Evolutionary conservation across 208 protist genomes (phyloP).

Genomic region (Trypanosoma scelopori): DNA sequence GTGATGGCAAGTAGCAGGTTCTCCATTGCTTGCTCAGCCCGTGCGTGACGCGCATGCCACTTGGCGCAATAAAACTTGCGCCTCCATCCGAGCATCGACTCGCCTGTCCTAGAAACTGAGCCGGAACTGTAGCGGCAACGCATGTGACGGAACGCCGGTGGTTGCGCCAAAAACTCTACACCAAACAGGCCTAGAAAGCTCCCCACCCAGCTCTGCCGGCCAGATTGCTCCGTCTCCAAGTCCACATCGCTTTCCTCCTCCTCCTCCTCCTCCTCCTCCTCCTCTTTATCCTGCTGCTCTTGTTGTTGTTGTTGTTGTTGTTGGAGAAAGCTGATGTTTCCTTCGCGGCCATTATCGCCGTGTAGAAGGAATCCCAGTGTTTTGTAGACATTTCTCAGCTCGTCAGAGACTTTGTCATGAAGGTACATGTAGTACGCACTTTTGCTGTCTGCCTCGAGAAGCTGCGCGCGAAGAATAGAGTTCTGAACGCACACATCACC

Average conservation of each 20-base stretch:
- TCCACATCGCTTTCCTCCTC: no score
- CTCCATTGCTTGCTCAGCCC: conserved; percentile 6
- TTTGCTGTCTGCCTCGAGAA: conserved; percentile 5
- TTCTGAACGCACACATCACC: neutral
- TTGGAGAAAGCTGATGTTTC: neutral
- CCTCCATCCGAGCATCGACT: neutral
- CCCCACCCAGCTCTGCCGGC: no score
- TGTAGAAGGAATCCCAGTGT: neutral
- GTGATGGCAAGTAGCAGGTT: conserved; percentile 20
- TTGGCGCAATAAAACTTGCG: conserved; percentile 8
- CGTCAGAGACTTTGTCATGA: conserved; percentile 1
- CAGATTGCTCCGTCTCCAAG: no score
- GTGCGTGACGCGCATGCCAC: conserved; percentile 2
- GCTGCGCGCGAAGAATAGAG: conserved; percentile 9
- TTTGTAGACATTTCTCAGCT: conserved; percentile 9
- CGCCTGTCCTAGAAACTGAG: neutral
- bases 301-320: neutral
- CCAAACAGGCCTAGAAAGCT: no score
- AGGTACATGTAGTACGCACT: conserved; percentile 7
- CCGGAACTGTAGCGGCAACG: no score
- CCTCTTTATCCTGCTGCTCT: no score
- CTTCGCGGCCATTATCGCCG: neutral
- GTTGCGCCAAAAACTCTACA: no score
- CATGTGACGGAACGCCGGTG: no score
- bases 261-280: no score